Conservation (phyloP, 2,329 filamentous ascomycete genomes). For the Fusarium paranaense region DNA sequence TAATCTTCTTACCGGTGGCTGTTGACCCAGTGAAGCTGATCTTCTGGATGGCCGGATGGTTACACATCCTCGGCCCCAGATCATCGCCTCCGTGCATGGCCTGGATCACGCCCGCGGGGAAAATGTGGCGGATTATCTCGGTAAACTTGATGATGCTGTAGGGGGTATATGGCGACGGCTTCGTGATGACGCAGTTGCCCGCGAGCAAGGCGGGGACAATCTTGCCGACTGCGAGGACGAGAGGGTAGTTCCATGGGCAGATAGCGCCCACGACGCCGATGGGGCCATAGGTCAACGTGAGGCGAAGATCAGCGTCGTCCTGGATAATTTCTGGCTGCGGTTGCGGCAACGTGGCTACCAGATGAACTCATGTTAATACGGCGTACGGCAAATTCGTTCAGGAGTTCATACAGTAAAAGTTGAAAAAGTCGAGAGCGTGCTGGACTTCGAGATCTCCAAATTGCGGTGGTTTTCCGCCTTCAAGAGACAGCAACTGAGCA, state of each 20-base stretch:
- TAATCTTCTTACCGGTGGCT: conserved; percentile 69
- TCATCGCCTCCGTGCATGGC: conserved; percentile 69
- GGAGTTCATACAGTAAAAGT: background rate
- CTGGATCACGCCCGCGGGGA: conserved; percentile 71
- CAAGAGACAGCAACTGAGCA: background rate
- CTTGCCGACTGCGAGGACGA: conserved; percentile 60
- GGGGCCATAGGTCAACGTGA: background rate
- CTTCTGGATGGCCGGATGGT: conserved; percentile 68
- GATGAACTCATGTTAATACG: background rate
- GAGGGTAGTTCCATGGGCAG: background rate
- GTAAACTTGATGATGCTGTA: conserved; percentile 68
- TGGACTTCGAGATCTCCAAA: conserved; percentile 45
- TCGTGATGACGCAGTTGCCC: conserved; percentile 66
- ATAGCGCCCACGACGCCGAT: background rate
- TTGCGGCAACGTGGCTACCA: background rate
- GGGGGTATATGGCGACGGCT: conserved; percentile 68
- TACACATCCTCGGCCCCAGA: conserved; percentile 67
- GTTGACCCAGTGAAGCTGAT: conserved; percentile 73
- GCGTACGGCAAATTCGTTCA: background rate
- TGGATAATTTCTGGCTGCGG: background rate
- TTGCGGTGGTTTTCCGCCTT: conserved; percentile 48
- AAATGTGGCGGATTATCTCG: conserved; percentile 66
- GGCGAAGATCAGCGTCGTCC: background rate
- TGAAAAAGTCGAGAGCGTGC: background rate
- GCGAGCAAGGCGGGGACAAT: conserved; percentile 66